Percentiles rank a stretch among this genome's conserved stretches.
Evolutionary conservation across 2,329 filamentous ascomycete genomes (phyloP).

Genomic region (Aspergillus luchuensis): DNA sequence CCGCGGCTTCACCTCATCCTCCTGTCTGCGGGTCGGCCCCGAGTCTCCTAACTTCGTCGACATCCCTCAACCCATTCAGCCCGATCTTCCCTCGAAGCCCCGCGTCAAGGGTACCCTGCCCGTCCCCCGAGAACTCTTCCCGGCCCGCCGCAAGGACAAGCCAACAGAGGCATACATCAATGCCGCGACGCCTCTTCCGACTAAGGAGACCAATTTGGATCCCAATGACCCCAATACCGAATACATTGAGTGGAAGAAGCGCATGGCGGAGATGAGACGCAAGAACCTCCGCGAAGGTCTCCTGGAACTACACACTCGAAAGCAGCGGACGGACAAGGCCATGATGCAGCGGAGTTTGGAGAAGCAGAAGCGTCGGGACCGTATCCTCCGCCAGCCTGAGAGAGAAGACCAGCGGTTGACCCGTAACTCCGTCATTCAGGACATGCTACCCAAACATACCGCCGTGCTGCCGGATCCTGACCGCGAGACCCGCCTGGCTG

Average conservation of each 20-base stretch:
- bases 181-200: slow-evolving; percentile 60
- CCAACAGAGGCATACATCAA: slow-evolving; percentile 62
- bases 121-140: slow-evolving; percentile 78
- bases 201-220: slow-evolving; percentile 33
- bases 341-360: slow-evolving; percentile 46
- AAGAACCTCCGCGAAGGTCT: slow-evolving; percentile 73
- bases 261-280: slow-evolving; percentile 72
- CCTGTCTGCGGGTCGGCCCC: slow-evolving; percentile 53
- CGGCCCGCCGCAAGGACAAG: slow-evolving; percentile 62
- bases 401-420: slow-evolving; percentile 77
- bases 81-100: slow-evolving; percentile 54
- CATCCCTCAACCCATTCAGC: slow-evolving; percentile 75
- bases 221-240: slow-evolving; percentile 48
- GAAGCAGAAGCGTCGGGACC: slow-evolving; percentile 55
- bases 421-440: slow-evolving; percentile 62
- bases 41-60: slow-evolving; percentile 88
- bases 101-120: slow-evolving; percentile 77
- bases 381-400: slow-evolving; percentile 63
- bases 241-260: slow-evolving; percentile 66
- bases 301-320: slow-evolving; percentile 67
- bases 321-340: slow-evolving; percentile 49
- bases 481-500: slow-evolving; percentile 58
- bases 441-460: slow-evolving; percentile 53
- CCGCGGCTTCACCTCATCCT: slow-evolving; percentile 43
- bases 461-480: slow-evolving; percentile 62